phyloP scores from a whole-genome alignment of 176 grass and related monocot species.

The Phyllostachys edulis region DNA sequence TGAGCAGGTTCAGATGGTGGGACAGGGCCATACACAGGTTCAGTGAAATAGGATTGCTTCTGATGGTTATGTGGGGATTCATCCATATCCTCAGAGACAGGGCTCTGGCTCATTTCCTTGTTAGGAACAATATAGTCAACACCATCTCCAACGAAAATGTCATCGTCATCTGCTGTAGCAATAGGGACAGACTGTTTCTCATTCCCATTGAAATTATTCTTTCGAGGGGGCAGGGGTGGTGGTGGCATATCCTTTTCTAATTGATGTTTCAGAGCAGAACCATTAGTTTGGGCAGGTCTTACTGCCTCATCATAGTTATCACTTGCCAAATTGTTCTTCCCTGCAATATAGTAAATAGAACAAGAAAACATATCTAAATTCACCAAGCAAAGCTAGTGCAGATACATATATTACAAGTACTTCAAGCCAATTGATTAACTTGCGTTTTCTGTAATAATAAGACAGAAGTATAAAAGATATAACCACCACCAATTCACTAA shows the following conservation, averaged over 20 bases:
- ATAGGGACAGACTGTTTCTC: slow-evolving; percentile 51
- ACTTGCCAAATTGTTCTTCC: slow-evolving; percentile 53
- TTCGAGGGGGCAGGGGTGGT: slow-evolving; percentile 41
- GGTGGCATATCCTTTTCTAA: slow-evolving; percentile 61
- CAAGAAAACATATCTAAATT: not conserved
- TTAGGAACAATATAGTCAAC: slow-evolving; percentile 77
- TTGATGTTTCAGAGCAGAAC: slow-evolving; percentile 49
- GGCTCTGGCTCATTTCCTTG: slow-evolving; percentile 83
- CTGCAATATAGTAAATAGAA: slow-evolving; percentile 41
- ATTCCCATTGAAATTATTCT: slow-evolving; percentile 47
- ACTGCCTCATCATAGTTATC: slow-evolving; percentile 52
- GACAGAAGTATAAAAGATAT: not conserved
- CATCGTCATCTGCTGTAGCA: slow-evolving; percentile 65
- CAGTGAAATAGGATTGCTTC: slow-evolving; percentile 75
- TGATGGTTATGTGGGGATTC: slow-evolving; percentile 60
- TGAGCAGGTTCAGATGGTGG: slow-evolving; percentile 78
- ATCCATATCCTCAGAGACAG: slow-evolving; percentile 85
- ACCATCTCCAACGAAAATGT: slow-evolving; percentile 93
- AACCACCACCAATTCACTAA: slow-evolving; percentile 5
- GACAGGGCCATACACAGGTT: slow-evolving; percentile 86
- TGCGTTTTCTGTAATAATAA: not conserved
- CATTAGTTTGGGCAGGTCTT: slow-evolving; percentile 54
- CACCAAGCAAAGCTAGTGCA: not conserved
- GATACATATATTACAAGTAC: not conserved
- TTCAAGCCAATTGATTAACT: slow-evolving; percentile 4